Base-by-base conservation (phyloP, 2,329 filamentous ascomycete genomes). In the Phoma sp. region DNA sequence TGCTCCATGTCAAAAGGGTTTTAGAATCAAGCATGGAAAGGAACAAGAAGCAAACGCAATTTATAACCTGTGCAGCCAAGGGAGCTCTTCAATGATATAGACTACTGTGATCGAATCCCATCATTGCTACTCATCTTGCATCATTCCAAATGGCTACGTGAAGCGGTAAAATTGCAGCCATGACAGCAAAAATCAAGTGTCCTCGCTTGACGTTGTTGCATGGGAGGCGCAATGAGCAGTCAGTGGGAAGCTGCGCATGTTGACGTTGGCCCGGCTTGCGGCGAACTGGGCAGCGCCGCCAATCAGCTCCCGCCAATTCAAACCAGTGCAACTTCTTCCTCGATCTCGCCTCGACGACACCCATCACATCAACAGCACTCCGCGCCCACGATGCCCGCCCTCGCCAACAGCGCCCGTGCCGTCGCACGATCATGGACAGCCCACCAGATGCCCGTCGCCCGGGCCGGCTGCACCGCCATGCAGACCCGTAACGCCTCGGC, bases 371-470 rank as follows among this genome's bases (percentile, higher is more conserved):
- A 52, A 61, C 53, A 65, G 59, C 63, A 59, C 64, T 61, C 58
- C 63, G 61, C 70, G 66, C 66, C 68, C 73, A 74, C 70, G 67
- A 82, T 82, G 79, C 79, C 79, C 65, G 73, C 79, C 68, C 75
- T 80, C 70, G 75, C 77, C 62, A 73, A 73, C 69, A 76, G 76
- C 56, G 72, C 79, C 62, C 74, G 76, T 67, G 73, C 76, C 64
- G 69, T 81, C 66, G 75, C 75, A 69, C 79, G 79, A 66, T 72
- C 74, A 71, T 77, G 77, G 70, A 75, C 77, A 53, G 77, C 78
- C 57, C 71, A 78, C 69, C 76, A 75, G 68, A 69, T 78, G 66
- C 77, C 78, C 65, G 73, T 77, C 61, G 70, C 78, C 64, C 75
- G 78, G 69, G 76, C 77, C 58, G 71, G 76, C 55, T 69, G 75